phyloP scores from a whole-genome alignment of 352 stramenopile genomes.

The Phytophthora hybrid region DNA sequence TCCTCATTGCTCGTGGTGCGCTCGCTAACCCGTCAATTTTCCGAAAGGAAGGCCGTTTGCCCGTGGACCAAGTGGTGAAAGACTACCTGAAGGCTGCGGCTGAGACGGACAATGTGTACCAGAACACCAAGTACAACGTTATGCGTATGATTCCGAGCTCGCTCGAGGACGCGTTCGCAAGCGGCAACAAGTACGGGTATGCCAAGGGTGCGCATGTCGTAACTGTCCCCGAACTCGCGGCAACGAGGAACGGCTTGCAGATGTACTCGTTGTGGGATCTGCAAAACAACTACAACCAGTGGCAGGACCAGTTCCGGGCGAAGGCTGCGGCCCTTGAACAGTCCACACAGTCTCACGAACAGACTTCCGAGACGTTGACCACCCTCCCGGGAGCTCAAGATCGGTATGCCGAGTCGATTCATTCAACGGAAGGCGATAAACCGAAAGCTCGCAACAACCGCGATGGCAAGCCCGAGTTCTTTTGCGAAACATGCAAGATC shows the following conservation, averaged over 20 bases:
- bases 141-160: slow-evolving; percentile 85
- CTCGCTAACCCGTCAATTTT: slow-evolving; percentile 89
- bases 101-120: slow-evolving; percentile 88
- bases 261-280: slow-evolving; percentile 84
- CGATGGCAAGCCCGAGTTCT: slow-evolving; percentile 55
- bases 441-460: slow-evolving; percentile 35
- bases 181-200: slow-evolving; percentile 39
- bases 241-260: slow-evolving; percentile 68
- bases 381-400: slow-evolving; percentile 51
- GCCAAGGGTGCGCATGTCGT: slow-evolving; percentile 36
- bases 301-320: slow-evolving; percentile 58
- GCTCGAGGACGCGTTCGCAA: slow-evolving; percentile 50
- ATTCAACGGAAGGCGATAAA: slow-evolving; percentile 12
- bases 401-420: slow-evolving; percentile 33
- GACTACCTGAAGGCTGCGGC: slow-evolving; percentile 80
- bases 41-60: slow-evolving; percentile 68
- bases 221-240: slow-evolving; percentile 65
- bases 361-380: slow-evolving; percentile 31
- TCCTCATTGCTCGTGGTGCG: slow-evolving; percentile 86
- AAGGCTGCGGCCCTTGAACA: slow-evolving; percentile 48
- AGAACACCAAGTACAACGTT: slow-evolving; percentile 94
- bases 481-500: slow-evolving; percentile 72
- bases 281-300: slow-evolving; percentile 62
- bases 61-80: slow-evolving; percentile 64
- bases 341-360: slow-evolving; percentile 9